Conservation (phyloP, 2,329 filamentous ascomycete genomes). For the Arthrocladium fulminans region DNA sequence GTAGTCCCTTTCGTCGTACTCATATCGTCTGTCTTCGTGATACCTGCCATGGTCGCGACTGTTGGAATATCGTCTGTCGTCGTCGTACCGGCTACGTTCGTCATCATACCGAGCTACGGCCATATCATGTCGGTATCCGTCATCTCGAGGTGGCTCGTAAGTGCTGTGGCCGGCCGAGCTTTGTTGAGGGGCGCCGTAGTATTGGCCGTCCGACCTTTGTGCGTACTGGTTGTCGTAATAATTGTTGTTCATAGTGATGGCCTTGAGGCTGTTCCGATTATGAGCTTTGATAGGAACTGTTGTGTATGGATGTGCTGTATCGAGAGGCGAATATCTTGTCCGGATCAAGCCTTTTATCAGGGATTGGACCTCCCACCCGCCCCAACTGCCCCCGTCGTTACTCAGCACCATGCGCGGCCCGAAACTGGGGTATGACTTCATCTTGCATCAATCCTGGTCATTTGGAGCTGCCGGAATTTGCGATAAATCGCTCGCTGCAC, state of each 20-base stretch:
- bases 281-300: too few species aligned
- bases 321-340: too few species aligned
- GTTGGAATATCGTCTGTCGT: slow-evolving; percentile 14
- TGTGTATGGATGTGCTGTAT: too few species aligned
- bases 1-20: slow-evolving; percentile 12
- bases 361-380: too few species aligned
- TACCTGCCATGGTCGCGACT: slow-evolving; percentile 7
- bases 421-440: slow-evolving; percentile 8
- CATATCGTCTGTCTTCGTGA: slow-evolving; percentile 15
- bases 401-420: slow-evolving; percentile 1
- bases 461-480: too few species aligned
- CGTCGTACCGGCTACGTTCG: slow-evolving; percentile 10
- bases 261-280: slow-evolving; percentile 12
- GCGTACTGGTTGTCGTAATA: slow-evolving; percentile 11
- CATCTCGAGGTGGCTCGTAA: slow-evolving; percentile 19
- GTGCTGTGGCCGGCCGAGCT: slow-evolving; percentile 6
- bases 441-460: background rate
- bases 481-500: too few species aligned
- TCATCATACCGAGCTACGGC: slow-evolving; percentile 17
- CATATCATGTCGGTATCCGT: slow-evolving; percentile 17
- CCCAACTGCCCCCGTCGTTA: slow-evolving; percentile 4
- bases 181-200: slow-evolving; percentile 9
- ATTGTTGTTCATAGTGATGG: slow-evolving; percentile 8
- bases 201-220: slow-evolving; percentile 2
- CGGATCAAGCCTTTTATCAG: too few species aligned